Evolutionary conservation across 208 protist genomes (phyloP).

Genomic region (Wallacemonas sp.): DNA sequence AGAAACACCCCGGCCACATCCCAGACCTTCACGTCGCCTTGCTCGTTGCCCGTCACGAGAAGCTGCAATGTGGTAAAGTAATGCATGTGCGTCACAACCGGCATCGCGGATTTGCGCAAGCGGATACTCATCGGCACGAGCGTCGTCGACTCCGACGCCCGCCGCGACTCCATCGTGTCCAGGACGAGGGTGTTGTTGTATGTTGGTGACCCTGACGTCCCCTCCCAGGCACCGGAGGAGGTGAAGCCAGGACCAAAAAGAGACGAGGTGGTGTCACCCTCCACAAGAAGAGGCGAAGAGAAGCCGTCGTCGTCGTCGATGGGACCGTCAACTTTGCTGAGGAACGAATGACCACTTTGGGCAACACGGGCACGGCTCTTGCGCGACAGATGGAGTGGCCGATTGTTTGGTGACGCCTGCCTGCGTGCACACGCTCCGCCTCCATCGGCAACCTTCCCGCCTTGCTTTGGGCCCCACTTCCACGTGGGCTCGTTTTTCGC

Average conservation of each 20-base stretch:
- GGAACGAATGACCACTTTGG: neutral
- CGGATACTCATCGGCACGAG: neutral
- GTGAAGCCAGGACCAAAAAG: too few species aligned
- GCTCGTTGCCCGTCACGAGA: slow-evolving; percentile 34
- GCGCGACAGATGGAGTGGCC: neutral
- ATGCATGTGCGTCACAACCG: slow-evolving; percentile 32
- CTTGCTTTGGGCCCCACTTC: neutral
- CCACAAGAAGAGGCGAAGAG: too few species aligned
- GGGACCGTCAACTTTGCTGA: neutral
- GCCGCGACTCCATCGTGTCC: neutral
- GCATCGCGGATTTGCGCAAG: neutral
- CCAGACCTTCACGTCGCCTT: slow-evolving; percentile 34
- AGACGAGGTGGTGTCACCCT: too few species aligned
- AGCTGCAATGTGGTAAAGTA: slow-evolving; percentile 20
- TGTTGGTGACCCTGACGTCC: too few species aligned
- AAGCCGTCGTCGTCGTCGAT: neutral
- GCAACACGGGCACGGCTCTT: neutral
- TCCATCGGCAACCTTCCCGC: neutral
- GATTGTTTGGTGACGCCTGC: neutral
- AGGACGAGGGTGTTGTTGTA: neutral
- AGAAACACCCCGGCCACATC: slow-evolving; percentile 24
- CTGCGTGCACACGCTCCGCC: neutral
- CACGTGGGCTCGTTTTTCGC: slow-evolving; percentile 9
- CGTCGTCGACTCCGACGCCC: neutral
- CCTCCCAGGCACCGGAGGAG: too few species aligned